These are phyloP conservation scores for Colletotrichum sp. DNA, from an alignment of 2,329 filamentous ascomycete genomes.

Conservation along the genomic window DNA sequence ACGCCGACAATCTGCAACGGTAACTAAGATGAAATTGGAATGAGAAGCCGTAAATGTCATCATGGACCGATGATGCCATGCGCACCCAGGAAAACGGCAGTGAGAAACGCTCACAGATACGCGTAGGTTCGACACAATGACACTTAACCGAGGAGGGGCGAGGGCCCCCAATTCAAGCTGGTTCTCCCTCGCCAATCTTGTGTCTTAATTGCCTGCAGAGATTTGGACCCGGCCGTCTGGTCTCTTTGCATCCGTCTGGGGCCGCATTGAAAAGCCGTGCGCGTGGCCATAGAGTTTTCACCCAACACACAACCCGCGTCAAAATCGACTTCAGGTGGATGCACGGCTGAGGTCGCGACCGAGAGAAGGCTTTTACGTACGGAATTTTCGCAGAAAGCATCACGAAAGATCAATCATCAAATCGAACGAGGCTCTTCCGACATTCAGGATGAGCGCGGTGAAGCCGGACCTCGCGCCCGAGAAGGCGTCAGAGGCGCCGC, in stretches of 20 bases:
- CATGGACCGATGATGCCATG: slow-evolving; percentile 19
- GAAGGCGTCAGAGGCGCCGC: neutral
- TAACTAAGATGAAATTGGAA: neutral
- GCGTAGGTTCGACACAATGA: neutral
- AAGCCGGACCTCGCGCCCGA: neutral
- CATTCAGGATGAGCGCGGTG: slow-evolving; percentile 2
- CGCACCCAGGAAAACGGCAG: neutral
- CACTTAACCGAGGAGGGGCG: neutral
- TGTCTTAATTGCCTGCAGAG: neutral
- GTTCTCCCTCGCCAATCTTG: slow-evolving; percentile 2
- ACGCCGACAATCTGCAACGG: neutral
- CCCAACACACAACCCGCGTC: neutral
- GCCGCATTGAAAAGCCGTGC: slow-evolving; percentile 16
- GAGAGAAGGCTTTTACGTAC: neutral
- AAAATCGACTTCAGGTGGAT: neutral
- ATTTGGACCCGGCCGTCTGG: neutral
- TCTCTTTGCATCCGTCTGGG: neutral
- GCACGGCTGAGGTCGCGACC: neutral
- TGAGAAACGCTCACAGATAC: neutral
- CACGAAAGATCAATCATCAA: neutral
- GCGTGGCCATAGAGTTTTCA: neutral
- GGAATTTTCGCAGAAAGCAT: neutral
- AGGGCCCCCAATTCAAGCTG: neutral
- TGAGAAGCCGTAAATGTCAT: slow-evolving; percentile 8
- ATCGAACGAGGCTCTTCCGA: neutral